Evolutionary conservation across 164 flowering plant species (phyloP).

Genomic region (Stephania japonica): DNA sequence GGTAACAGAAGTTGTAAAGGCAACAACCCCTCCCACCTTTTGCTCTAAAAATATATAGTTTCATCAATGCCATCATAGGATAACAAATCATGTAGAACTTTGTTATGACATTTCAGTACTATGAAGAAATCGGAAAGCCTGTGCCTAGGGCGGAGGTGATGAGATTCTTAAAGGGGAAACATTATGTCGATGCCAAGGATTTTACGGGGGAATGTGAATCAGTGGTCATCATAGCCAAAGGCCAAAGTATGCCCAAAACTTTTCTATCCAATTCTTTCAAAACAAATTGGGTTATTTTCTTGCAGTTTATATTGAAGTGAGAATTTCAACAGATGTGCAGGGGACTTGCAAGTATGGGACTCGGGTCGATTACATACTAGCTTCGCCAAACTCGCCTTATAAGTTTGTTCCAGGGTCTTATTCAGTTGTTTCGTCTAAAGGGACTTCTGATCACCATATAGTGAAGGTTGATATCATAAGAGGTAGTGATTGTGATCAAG

Average conservation of each 20-base stretch:
- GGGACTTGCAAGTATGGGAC: slow-evolving; percentile 99
- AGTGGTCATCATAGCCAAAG: slow-evolving; percentile 91
- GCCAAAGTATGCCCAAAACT: slow-evolving; percentile 55
- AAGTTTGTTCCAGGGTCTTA: slow-evolving; percentile 84
- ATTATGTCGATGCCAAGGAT: slow-evolving; percentile 78
- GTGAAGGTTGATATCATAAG: slow-evolving; percentile 68
- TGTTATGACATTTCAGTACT: slow-evolving; percentile 44
- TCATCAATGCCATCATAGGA: not conserved
- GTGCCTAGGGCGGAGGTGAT: slow-evolving; percentile 82
- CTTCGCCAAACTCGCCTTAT: slow-evolving; percentile 63
- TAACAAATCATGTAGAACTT: not conserved
- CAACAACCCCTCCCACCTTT: not conserved
- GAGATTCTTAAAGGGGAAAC: slow-evolving; percentile 62
- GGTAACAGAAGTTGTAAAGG: slow-evolving; percentile 31
- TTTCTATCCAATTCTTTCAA: not conserved
- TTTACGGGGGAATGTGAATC: slow-evolving; percentile 90
- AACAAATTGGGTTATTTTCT: not conserved
- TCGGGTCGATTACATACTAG: slow-evolving; percentile 76
- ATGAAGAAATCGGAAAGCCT: slow-evolving; percentile 93
- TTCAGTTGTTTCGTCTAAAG: slow-evolving; percentile 84
- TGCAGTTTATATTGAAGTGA: not conserved
- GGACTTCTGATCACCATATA: slow-evolving; percentile 96
- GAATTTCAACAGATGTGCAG: slow-evolving; percentile 62
- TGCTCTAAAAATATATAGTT: too few species aligned
- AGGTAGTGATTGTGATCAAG: slow-evolving; percentile 10